These are phyloP conservation scores for Xerocomus minutiporus DNA, from an alignment of 1,284 basidiomycete species.

Conservation along the genomic window DNA sequence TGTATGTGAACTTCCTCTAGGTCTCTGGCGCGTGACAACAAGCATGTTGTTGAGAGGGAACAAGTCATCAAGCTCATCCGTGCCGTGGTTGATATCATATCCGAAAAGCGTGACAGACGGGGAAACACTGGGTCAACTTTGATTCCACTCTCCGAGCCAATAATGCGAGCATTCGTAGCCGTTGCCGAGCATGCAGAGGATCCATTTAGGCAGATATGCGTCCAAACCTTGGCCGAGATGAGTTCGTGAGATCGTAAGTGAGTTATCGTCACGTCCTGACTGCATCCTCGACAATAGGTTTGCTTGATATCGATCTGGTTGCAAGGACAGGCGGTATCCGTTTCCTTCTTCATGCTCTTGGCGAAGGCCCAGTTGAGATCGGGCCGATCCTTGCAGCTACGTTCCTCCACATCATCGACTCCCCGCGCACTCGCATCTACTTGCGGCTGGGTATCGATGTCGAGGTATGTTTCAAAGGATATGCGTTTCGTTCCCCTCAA, in stretches of 20 bases:
- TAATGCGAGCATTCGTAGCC: constrained; percentile 87
- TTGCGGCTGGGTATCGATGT: constrained; percentile 83
- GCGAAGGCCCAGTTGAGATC: constrained; percentile 85
- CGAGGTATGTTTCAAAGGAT: constrained; percentile 55
- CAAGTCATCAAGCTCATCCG: constrained; percentile 93
- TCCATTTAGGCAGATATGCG: constrained; percentile 76
- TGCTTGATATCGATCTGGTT: constrained; percentile 85
- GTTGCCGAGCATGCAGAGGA: constrained; percentile 93
- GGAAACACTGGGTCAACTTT: constrained; percentile 40
- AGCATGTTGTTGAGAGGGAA: constrained; percentile 83
- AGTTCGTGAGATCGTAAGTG: constrained; percentile 43
- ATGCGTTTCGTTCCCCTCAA: constrained; percentile 12
- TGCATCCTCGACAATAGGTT: constrained; percentile 40
- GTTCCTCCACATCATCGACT: constrained; percentile 84
- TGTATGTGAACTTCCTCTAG: constrained; percentile 39
- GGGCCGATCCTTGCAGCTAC: constrained; percentile 80
- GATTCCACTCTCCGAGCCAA: constrained; percentile 67
- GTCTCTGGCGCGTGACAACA: constrained; percentile 80
- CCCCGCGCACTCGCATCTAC: constrained; percentile 77
- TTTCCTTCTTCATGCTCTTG: constrained; percentile 81
- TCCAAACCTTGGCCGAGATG: constrained; percentile 91
- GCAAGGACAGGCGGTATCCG: constrained; percentile 80
- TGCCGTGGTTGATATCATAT: constrained; percentile 72
- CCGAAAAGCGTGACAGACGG: constrained; percentile 45
- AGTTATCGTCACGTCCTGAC: constrained; percentile 15